A percentile compares a stretch with the other conserved stretches of the same genome.
These are phyloP conservation scores for Fraxinus floribunda DNA, from an alignment of 305 asterid species.

Conservation along the genomic window DNA sequence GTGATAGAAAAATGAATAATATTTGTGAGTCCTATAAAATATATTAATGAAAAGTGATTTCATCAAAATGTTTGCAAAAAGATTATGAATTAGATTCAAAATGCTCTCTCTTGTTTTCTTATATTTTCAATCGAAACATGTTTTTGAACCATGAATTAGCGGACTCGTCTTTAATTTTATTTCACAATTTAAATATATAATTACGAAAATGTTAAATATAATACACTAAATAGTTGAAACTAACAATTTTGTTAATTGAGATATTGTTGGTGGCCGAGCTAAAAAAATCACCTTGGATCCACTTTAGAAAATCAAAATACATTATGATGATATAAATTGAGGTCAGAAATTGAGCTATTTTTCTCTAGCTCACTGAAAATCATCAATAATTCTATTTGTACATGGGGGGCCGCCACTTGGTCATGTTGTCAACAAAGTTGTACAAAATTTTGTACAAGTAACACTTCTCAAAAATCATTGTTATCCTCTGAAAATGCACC, in stretches of 20 bases:
- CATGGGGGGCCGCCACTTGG: too few species aligned
- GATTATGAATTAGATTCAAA: not conserved
- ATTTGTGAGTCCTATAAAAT: not conserved
- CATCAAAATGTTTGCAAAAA: not conserved
- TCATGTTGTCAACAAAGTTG: too few species aligned
- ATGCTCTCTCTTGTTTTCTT: not conserved
- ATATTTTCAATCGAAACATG: not conserved
- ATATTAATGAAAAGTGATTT: not conserved
- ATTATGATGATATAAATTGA: not conserved
- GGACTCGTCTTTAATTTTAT: not conserved
- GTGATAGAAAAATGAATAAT: too few species aligned
- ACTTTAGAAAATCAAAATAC: not conserved
- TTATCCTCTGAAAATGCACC: not conserved
- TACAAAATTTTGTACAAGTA: too few species aligned
- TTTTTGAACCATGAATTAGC: not conserved
- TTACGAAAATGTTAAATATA: too few species aligned
- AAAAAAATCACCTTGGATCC: not conserved
- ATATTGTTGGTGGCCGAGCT: not conserved
- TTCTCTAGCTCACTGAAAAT: not conserved
- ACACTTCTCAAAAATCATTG: too few species aligned
- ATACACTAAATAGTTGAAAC: not conserved
- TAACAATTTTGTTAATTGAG: not conserved
- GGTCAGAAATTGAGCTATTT: not conserved
- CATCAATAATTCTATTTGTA: too few species aligned
- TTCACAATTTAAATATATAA: not conserved